Percentiles rank a stretch among this genome's conserved stretches.
Evolutionary conservation across 2,329 filamentous ascomycete species (phyloP).

Genomic region (Akanthomyces dipterigenus): DNA sequence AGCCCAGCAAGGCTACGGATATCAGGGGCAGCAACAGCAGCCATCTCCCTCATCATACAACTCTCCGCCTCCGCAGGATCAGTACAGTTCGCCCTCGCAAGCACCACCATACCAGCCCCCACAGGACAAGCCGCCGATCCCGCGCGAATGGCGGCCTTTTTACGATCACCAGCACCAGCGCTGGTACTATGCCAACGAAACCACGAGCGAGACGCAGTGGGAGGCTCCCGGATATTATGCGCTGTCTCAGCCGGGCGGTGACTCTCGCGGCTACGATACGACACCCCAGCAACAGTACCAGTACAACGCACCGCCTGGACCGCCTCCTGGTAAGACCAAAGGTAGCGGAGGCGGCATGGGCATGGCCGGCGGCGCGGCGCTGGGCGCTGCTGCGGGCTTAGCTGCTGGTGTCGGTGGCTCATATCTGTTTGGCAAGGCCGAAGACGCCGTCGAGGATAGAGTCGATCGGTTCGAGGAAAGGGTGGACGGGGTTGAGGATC

Average conservation of each 20-base stretch:
- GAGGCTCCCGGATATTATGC: constrained; percentile 41
- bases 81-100: constrained; percentile 6
- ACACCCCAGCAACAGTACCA: background rate
- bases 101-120: constrained; percentile 28
- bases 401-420: constrained; percentile 48
- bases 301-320: background rate
- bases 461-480: background rate
- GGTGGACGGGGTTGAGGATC: constrained; percentile 12
- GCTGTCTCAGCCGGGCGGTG: constrained; percentile 17
- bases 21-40: constrained; percentile 1
- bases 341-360: constrained; percentile 27
- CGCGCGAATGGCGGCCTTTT: constrained; percentile 55
- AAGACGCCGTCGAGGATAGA: background rate
- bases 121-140: constrained; percentile 41
- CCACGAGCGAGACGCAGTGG: constrained; percentile 58
- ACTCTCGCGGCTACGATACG: constrained; percentile 19
- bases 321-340: constrained; percentile 23
- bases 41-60: background rate
- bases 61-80: constrained; percentile 1
- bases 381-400: constrained; percentile 47
- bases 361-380: constrained; percentile 45
- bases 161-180: constrained; percentile 55
- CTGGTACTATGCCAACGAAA: constrained; percentile 59
- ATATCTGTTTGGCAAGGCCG: constrained; percentile 37
- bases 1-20: constrained; percentile 9